Conservation (phyloP, 2,329 filamentous ascomycete species). For the Alternaria ventricosa region DNA sequence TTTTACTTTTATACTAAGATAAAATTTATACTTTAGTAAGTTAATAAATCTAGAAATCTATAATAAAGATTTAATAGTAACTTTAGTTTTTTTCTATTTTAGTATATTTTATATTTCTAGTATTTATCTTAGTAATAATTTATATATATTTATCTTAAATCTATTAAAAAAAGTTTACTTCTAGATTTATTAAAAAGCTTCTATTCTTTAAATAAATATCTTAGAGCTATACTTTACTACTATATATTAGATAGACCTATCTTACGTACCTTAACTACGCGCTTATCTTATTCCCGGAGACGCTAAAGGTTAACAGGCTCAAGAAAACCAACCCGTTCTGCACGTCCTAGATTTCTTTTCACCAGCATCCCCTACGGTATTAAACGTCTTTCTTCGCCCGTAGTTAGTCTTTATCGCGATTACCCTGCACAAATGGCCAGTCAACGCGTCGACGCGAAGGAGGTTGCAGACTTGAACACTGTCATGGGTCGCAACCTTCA, state of each 20-base stretch:
- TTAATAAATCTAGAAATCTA: too few species aligned
- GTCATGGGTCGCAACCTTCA: constrained; percentile 8
- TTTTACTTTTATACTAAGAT: too few species aligned
- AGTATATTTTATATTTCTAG: too few species aligned
- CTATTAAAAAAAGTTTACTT: too few species aligned
- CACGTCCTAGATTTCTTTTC: not conserved
- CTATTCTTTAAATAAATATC: not conserved
- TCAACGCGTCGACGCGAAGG: not conserved
- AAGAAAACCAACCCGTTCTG: not conserved
- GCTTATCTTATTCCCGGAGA: not conserved
- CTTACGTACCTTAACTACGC: not conserved
- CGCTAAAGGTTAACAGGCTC: not conserved
- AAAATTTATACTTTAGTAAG: too few species aligned
- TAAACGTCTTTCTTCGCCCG: not conserved
- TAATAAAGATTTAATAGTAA: too few species aligned
- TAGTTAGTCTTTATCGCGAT: not conserved
- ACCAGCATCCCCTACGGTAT: not conserved
- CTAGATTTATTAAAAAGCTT: not conserved
- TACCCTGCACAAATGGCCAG: not conserved
- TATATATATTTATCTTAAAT: too few species aligned
- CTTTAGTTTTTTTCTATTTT: too few species aligned
- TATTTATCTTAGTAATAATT: too few species aligned
- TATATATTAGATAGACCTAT: not conserved
- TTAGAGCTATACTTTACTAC: not conserved
- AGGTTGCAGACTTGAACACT: not conserved